These are phyloP conservation scores for Cubamyces lactineus DNA, from an alignment of 768 basidiomycete genomes.

Conservation along the genomic window DNA sequence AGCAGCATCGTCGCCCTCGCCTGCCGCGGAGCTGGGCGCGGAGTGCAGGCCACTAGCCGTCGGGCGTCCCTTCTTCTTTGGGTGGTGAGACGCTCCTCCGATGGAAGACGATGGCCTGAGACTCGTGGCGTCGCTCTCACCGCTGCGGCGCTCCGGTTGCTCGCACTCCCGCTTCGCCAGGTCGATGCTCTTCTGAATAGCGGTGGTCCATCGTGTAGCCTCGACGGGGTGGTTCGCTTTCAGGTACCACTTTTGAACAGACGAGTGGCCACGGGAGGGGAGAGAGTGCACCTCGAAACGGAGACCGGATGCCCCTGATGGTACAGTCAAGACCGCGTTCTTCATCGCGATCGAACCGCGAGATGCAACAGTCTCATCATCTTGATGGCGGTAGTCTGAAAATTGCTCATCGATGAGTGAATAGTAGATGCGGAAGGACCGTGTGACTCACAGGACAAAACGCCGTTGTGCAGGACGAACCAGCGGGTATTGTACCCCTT, in stretches of 20 bases:
- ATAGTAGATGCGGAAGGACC: not conserved
- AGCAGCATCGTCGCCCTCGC: constrained; percentile 27
- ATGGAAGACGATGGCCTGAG: constrained; percentile 23
- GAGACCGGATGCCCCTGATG: constrained; percentile 55
- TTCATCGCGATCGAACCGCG: constrained; percentile 90
- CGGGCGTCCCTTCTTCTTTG: constrained; percentile 11
- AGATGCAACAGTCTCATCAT: constrained; percentile 84
- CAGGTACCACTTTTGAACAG: constrained; percentile 77
- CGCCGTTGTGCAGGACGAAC: constrained; percentile 88
- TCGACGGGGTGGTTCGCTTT: constrained; percentile 89
- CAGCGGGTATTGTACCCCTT: constrained; percentile 88
- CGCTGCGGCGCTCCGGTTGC: constrained; percentile 42
- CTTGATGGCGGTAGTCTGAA: constrained; percentile 81
- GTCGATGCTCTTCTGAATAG: constrained; percentile 73
- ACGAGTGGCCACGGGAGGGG: constrained; percentile 50
- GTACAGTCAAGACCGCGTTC: constrained; percentile 64
- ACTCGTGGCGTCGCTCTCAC: constrained; percentile 49
- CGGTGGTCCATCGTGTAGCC: constrained; percentile 84
- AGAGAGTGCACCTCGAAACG: constrained; percentile 83
- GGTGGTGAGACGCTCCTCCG: constrained; percentile 1
- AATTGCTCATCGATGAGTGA: not conserved
- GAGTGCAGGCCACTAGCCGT: constrained; percentile 5
- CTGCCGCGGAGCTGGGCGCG: constrained; percentile 31
- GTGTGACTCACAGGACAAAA: constrained; percentile 70
- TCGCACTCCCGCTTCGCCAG: constrained; percentile 54